A percentile compares a stretch with the other conserved stretches of the same genome.
Conservation (phyloP, 768 basidiomycete genomes). For the Mycena floridula region DNA sequence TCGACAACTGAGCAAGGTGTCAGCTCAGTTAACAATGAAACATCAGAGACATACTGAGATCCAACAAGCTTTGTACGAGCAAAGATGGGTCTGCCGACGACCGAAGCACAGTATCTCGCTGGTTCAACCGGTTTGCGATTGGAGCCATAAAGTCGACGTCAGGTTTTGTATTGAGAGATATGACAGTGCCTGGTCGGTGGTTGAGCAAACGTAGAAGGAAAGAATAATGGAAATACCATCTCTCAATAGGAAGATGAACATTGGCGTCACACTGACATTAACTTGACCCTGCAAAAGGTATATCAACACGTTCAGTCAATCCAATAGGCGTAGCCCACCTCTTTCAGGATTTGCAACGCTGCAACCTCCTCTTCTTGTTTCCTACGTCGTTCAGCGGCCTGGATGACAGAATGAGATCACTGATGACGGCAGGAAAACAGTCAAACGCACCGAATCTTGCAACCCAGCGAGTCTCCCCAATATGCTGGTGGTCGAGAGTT, state of each 20-base stretch:
- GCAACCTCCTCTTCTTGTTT: neutral
- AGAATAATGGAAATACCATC: too few species aligned
- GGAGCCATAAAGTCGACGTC: conserved; percentile 46
- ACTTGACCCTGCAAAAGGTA: too few species aligned
- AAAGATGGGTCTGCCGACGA: conserved; percentile 62
- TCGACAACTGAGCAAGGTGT: conserved; percentile 50
- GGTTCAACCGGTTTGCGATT: conserved; percentile 50
- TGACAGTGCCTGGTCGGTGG: conserved; percentile 45
- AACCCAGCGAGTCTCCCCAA: neutral
- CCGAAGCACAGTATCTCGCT: conserved; percentile 54
- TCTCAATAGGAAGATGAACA: conserved; percentile 64
- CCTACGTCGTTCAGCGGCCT: neutral
- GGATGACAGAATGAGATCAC: too few species aligned
- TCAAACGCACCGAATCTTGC: neutral
- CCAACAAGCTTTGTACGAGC: conserved; percentile 63
- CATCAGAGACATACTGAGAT: conserved; percentile 34
- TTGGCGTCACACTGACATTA: conserved; percentile 50
- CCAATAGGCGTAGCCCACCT: too few species aligned
- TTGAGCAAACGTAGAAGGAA: too few species aligned
- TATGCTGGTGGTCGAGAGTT: neutral
- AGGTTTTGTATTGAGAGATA: conserved; percentile 47
- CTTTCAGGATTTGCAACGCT: conserved; percentile 21
- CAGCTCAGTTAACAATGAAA: neutral
- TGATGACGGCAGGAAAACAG: neutral
- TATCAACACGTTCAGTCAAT: too few species aligned